Base-by-base conservation (phyloP, 177 flowering plant species). In the Vitis hybrid region DNA sequence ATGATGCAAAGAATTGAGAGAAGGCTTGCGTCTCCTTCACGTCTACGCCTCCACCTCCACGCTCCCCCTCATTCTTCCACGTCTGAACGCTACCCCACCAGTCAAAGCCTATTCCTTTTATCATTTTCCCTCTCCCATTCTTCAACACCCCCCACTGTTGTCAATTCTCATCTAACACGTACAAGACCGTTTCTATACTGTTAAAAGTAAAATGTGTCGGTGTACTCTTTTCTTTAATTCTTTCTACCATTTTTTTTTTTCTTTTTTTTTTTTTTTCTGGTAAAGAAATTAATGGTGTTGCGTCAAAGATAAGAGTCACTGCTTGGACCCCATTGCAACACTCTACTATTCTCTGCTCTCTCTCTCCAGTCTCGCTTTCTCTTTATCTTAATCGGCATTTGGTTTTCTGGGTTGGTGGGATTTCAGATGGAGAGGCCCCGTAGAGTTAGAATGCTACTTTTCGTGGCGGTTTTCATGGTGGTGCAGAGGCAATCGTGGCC, bases 181-280 rank as follows among this genome's bases (percentile, higher is more conserved):
- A 24, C 27, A 24, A 0, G 27, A 24, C 27, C 27, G 27, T 24
- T 24, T 24, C 27, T 35, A 35, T 35, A 12, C 30, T 18, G 57
- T n/a, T 7, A 18, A 66, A 73, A 66, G 70, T 67, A 41, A 73
- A 54, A 73, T 50, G n/a, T 55, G 76, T 73, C 76, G 71, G 76
- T 64, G 35, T 64, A 71, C 55, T 61, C 68, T 75, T 71, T 18
- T 18, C 18, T 18, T 18, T 18, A 18, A 18, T 52, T 67, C 55
- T n/a, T 30, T 61, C 13, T 6, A 2, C 8, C 20, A 2, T 6
- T 48, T 35, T 54, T 52, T 61, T 58, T 8, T 59, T 2, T n/a
- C n/a, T n/a, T 2, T 58, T 48, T 64, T 50, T 32, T 41, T 18
- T 1, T 20, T 50, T 51, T 11, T 12, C 41, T 49, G 15, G 49